These are phyloP conservation scores for Kodamaea laetipori DNA, from an alignment of 805 yeast genomes.

Conservation along the genomic window DNA sequence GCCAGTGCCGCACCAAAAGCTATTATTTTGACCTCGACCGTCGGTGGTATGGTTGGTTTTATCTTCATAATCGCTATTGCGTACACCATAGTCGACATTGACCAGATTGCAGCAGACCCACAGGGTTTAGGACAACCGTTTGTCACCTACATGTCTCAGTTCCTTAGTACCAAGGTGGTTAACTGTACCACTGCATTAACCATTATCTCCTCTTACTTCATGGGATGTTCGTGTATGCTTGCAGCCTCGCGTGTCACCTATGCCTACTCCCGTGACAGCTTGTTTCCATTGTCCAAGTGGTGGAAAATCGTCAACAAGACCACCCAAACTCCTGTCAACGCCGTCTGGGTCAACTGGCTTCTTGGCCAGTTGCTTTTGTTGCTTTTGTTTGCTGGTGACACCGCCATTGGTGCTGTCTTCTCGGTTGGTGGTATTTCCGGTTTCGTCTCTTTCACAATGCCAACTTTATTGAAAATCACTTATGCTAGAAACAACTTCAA, in stretches of 20 bases:
- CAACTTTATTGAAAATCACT: slow-evolving; percentile 59
- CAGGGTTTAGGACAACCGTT: slow-evolving; percentile 61
- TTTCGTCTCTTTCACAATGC: slow-evolving; percentile 66
- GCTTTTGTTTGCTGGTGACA: slow-evolving; percentile 63
- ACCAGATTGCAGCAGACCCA: slow-evolving; percentile 47
- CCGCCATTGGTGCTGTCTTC: slow-evolving; percentile 69
- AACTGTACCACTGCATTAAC: slow-evolving; percentile 45
- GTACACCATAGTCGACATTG: slow-evolving; percentile 57
- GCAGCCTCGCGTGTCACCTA: slow-evolving; percentile 68
- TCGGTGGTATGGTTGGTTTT: slow-evolving; percentile 60
- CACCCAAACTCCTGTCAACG: slow-evolving; percentile 65
- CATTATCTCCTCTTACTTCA: slow-evolving; percentile 43
- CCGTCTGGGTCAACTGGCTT: slow-evolving; percentile 59
- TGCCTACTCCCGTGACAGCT: slow-evolving; percentile 68
- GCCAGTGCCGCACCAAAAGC: slow-evolving; percentile 67
- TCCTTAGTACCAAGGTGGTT: slow-evolving; percentile 44
- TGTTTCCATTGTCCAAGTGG: slow-evolving; percentile 57
- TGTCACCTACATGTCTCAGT: slow-evolving; percentile 54
- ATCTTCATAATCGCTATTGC: slow-evolving; percentile 61
- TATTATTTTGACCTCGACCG: slow-evolving; percentile 56
- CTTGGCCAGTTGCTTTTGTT: slow-evolving; percentile 57
- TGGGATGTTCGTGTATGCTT: slow-evolving; percentile 62
- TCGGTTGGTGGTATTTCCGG: slow-evolving; percentile 73
- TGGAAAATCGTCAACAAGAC: slow-evolving; percentile 52
- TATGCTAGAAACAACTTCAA: slow-evolving; percentile 53